Base-by-base conservation (phyloP, 768 basidiomycete genomes). In the Mycena albidolilacea region DNA sequence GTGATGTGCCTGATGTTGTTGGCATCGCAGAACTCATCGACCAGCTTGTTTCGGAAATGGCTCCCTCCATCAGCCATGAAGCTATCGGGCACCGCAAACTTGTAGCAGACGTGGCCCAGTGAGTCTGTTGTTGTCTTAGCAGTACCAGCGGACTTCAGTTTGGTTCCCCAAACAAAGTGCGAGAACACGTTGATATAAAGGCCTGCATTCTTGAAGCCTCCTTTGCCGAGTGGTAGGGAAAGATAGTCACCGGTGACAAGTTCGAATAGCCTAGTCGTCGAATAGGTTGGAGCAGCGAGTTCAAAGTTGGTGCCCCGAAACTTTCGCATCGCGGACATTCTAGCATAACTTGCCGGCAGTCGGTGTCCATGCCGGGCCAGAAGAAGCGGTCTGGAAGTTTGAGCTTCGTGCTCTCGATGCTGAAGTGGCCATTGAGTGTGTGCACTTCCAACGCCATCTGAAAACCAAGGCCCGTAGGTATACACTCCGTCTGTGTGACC, bases 171-270 rank as follows among this genome's bases (percentile, higher is more conserved):
- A 0, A 81, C 67, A 38, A 73, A 70, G 52, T 74, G 69, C 0
- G 69, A 74, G 37, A 67, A 70, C 5, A 68, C 70, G 21, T 82
- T 80, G 3, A 80, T 55, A 37, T 74, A 78, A 0, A 81, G 44
- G 0, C 72, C 72, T 0, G 78, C 48, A 0, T 72, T 79, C 48
- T 77, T 70, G 64, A 66, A 80, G 3, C 77, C 78, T 12, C 78
- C 79, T 30, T 75, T 79, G 0, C 78, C 80, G 0, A 60, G 37
- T 4, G 80, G 81, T 19, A 82, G 38, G 0, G 77, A 77, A 5
- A 82, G 58, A 59, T 83, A 83, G 70, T 83, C 81, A 0, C 71
- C 81, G 0, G 79, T 79, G 0, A 82, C 19, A 1, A 83, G 64
- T 30, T 79, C 72, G 68, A 82, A 82, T 1, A 80, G 83, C 23